Evolutionary conservation across 352 stramenopile genomes (phyloP), one percentile per base, ranked within the genome.

Genomic region (Globisporangium parvum): DNA sequence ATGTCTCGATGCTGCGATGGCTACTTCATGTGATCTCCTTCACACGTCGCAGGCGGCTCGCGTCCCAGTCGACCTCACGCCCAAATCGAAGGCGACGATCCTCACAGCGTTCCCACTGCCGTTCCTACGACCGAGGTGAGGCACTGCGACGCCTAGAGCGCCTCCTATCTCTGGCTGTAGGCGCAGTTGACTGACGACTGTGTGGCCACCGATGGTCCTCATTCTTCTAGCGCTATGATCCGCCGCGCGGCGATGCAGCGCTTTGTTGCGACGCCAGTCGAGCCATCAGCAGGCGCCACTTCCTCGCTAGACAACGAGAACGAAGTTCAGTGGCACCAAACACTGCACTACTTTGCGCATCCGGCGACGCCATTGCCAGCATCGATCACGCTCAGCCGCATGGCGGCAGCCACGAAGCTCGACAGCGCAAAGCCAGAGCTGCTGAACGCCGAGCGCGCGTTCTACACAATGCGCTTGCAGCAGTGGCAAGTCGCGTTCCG

Each of bases 401-500:
- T 77, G 26, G 59, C 57, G 18, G 48, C 49, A n/a, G 41, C 54
- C 17, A 71, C 51, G 17, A 70, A 66, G 47, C 68, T 28, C 35
- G 62, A 78, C 6, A 57, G 59, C 3, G 50, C 45, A 0, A 72
- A 72, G 40, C 58, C 57, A 6, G 56, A 76, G 3, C 63, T 71
- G 5, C 71, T 71, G 37, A 77, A 71, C 15, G 73, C 85, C 45
- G 76, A 85, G 41, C 73, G 85, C 26, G 63, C 66, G 17, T 91
- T 87, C 52, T 85, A 86, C n/a, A 63, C 66, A 14, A 54, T 75
- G 9, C 68, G 81, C 1, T 75, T 85, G 55, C 63, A 72, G 15
- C 69, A 70, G 4, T 92, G 81, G 81, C 79, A 90, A 51, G 69
- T 82, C 24, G 65, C 79, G 20, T 87, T 92, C 56, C 79, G 72